Base-by-base conservation (phyloP, 1,284 basidiomycete species). In the Malassezia obtusa region DNA sequence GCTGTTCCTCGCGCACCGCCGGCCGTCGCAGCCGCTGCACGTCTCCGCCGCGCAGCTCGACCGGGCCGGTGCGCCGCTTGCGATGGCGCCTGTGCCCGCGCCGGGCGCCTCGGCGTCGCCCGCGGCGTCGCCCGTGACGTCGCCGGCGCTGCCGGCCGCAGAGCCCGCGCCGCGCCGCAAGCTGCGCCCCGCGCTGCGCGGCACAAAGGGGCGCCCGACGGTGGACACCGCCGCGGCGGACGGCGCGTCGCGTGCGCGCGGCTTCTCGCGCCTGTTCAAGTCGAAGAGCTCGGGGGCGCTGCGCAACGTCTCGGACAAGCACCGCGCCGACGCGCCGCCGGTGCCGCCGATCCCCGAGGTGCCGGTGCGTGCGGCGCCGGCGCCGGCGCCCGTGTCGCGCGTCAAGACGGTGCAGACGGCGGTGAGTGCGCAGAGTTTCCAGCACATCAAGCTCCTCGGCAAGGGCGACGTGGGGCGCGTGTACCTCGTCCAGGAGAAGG, bases 401-500 rank as follows among this genome's bases (percentile, higher is more conserved):
- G 95, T 99, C 79, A 95, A 95, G 79, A 84, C 92, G 65, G 81
- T 84, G 26, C 64, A 74, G 26, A 66, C 70, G 45, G 65, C 65
- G 40, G 71, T 73, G 12, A 61, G 60, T 11, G 67, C 69, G 14
- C 64, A 63, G 53, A 64, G 62, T 52, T 73, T 73, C 57, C 61
- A 53, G 49, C 67, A 70, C 57, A 62, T 73, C 57, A 69, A 71
- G 64, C 68, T 73, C 61, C 67, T 73, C 30, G 71, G 71, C 51
- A 73, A 73, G 51, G 71, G 71, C 24, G 69, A 72, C 41, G 69
- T 73, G 17, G 71, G 71, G 50, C 71, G 71, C 24, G 71, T 73
- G 25, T 72, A 72, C 49, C 50, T 72, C 24, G 71, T 72, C 17
- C 57, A 63, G 12, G 66, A 73, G 37, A 65, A 65, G 55, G 62